These are phyloP conservation scores for Glomus cerebriforme DNA, from an alignment of 192 early-diverging fungal species.

Conservation along the genomic window DNA sequence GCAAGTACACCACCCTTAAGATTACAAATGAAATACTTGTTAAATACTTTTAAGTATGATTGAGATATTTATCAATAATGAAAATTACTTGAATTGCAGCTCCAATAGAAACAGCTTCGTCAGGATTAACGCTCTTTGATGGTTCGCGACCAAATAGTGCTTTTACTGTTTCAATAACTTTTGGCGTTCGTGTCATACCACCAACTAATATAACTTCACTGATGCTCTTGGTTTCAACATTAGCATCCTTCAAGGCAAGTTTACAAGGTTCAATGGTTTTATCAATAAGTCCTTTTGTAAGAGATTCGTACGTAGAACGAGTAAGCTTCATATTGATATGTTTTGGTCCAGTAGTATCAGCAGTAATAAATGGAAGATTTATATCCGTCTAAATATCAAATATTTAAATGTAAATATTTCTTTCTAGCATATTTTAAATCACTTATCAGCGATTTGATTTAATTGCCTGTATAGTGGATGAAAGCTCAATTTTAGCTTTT, in stretches of 20 bases:
- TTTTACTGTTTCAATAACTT: slow-evolving; percentile 93
- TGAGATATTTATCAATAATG: background rate
- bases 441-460: background rate
- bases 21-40: background rate
- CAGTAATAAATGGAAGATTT: slow-evolving; percentile 95
- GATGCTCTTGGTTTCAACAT: slow-evolving; percentile 77
- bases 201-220: slow-evolving; percentile 96
- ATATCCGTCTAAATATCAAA: slow-evolving; percentile 76
- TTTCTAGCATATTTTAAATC: background rate
- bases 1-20: slow-evolving; percentile 87
- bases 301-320: slow-evolving; percentile 84
- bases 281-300: slow-evolving; percentile 80
- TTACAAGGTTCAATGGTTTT: slow-evolving; percentile 93
- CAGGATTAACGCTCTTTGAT: slow-evolving; percentile 95
- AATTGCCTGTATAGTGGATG: slow-evolving; percentile 69
- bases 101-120: slow-evolving; percentile 98
- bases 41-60: background rate
- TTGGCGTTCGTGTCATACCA: slow-evolving; percentile 98
- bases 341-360: slow-evolving; percentile 86
- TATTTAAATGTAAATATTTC: background rate
- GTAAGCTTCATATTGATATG: slow-evolving; percentile 96
- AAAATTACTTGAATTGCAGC: slow-evolving; percentile 82
- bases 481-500: slow-evolving; percentile 99
- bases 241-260: slow-evolving; percentile 95
- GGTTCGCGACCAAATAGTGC: slow-evolving; percentile 87